Evolutionary conservation across 345 rosid genomes (phyloP).

Genomic region (Geranium rotundifolium): DNA sequence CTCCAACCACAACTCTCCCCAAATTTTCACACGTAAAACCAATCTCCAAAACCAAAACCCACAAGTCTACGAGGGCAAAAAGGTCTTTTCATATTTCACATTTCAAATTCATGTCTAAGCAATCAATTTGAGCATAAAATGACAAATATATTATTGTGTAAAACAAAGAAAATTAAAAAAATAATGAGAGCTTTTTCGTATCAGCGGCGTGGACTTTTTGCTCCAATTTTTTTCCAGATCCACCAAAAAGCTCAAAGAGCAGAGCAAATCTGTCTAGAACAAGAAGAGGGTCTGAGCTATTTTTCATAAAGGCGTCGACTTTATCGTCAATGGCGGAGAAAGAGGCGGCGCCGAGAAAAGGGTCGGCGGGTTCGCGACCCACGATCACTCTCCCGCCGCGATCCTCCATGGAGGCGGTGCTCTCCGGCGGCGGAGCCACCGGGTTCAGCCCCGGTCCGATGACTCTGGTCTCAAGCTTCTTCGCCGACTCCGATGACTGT

Average conservation of each 20-base stretch:
- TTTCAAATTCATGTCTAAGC: background rate
- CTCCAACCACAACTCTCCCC: too few relatives aligned
- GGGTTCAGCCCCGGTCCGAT: conserved; percentile 88
- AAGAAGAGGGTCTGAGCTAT: background rate
- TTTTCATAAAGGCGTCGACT: conserved; percentile 1
- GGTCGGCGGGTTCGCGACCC: conserved; percentile 33
- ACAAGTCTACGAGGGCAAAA: too few relatives aligned
- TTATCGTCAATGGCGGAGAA: conserved; percentile 28
- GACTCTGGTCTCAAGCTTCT: conserved; percentile 67
- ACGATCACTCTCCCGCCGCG: conserved; percentile 52
- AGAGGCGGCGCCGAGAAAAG: conserved; percentile 14
- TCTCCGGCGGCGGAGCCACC: conserved; percentile 14
- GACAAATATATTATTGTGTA: background rate
- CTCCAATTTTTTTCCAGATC: conserved; percentile 22
- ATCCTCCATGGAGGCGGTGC: conserved; percentile 28
- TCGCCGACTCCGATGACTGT: conserved; percentile 57
- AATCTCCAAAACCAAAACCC: too few relatives aligned
- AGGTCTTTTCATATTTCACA: too few relatives aligned
- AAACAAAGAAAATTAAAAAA: background rate
- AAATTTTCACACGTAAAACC: too few relatives aligned
- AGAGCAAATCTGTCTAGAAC: background rate
- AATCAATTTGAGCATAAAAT: background rate
- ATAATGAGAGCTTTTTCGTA: background rate
- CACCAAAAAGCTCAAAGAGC: background rate
- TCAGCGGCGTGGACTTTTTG: conserved; percentile 31